Conservation (phyloP, 2,329 filamentous ascomycete genomes). For the Hymenoscyphus albidus region DNA sequence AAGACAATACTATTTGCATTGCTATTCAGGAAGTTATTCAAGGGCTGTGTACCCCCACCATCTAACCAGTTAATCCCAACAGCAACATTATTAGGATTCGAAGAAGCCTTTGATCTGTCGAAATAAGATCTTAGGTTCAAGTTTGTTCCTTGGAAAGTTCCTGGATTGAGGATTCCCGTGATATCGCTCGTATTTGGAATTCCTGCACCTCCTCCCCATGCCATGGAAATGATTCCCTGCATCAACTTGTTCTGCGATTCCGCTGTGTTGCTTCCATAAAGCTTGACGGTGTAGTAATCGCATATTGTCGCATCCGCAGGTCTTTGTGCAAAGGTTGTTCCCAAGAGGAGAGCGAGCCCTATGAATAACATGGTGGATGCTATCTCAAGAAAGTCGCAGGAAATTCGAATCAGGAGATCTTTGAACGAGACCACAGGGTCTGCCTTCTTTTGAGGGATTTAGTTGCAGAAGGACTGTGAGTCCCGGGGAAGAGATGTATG, state of each 20-base stretch:
- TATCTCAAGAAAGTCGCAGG: neutral
- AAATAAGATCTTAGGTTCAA: slow-evolving; percentile 34
- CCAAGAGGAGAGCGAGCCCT: neutral
- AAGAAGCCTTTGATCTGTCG: slow-evolving; percentile 32
- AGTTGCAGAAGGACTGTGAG: neutral
- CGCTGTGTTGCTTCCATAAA: slow-evolving; percentile 28
- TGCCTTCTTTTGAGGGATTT: neutral
- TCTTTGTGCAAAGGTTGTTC: slow-evolving; percentile 19
- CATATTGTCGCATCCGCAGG: slow-evolving; percentile 33
- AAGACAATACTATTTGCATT: slow-evolving; percentile 24
- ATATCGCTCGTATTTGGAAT: slow-evolving; percentile 21
- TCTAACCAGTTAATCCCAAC: slow-evolving; percentile 34
- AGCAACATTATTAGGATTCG: slow-evolving; percentile 32
- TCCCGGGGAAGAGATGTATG: neutral
- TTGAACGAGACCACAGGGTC: neutral
- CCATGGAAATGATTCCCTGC: slow-evolving; percentile 32
- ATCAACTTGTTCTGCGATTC: slow-evolving; percentile 32
- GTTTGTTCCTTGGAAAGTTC: slow-evolving; percentile 21
- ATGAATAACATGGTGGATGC: neutral
- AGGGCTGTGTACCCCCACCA: slow-evolving; percentile 31
- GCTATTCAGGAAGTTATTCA: slow-evolving; percentile 29
- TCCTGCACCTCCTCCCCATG: slow-evolving; percentile 30
- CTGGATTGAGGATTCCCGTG: slow-evolving; percentile 34
- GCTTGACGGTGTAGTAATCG: slow-evolving; percentile 33
- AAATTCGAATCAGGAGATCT: neutral